These are phyloP conservation scores for Roridomyces roridus DNA, from an alignment of 768 basidiomycete species.

Conservation along the genomic window DNA sequence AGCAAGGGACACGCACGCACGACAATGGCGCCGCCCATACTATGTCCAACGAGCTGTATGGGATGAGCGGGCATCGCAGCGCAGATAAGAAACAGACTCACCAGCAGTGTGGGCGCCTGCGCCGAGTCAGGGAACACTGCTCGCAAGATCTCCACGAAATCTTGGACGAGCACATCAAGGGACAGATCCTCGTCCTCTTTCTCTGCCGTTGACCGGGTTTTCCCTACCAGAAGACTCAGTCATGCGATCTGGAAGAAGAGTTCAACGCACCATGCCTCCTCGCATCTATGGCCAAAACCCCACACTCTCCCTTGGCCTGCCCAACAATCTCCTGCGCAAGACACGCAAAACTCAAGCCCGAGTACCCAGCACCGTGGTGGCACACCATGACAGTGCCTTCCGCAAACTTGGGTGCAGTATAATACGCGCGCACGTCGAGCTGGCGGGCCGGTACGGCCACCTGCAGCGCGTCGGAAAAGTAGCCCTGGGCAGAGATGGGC, in stretches of 20 bases:
- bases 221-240: slow-evolving; percentile 50
- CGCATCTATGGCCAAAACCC: slow-evolving; percentile 83
- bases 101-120: slow-evolving; percentile 75
- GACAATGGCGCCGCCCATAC: slow-evolving; percentile 94
- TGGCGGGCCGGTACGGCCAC: slow-evolving; percentile 67
- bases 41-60: slow-evolving; percentile 85
- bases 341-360: slow-evolving; percentile 88
- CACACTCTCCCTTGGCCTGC: slow-evolving; percentile 71
- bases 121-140: slow-evolving; percentile 71
- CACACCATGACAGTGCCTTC: slow-evolving; percentile 81
- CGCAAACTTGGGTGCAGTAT: slow-evolving; percentile 68
- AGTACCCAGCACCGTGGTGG: slow-evolving; percentile 96
- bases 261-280: slow-evolving; percentile 79
- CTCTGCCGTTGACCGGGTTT: slow-evolving; percentile 55
- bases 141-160: slow-evolving; percentile 74
- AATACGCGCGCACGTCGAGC: slow-evolving; percentile 82
- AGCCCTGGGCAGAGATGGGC: slow-evolving; percentile 79
- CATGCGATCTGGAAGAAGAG: background rate
- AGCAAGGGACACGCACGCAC: slow-evolving; percentile 73
- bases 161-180: slow-evolving; percentile 72
- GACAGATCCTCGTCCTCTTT: slow-evolving; percentile 65
- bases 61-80: background rate
- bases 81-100: slow-evolving; percentile 38
- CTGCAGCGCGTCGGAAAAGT: slow-evolving; percentile 82
- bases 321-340: slow-evolving; percentile 81